Percentiles rank a stretch among this genome's conserved stretches.
These are phyloP conservation scores for Fusarium luffae DNA, from an alignment of 2,329 filamentous ascomycete species.

Conservation along the genomic window DNA sequence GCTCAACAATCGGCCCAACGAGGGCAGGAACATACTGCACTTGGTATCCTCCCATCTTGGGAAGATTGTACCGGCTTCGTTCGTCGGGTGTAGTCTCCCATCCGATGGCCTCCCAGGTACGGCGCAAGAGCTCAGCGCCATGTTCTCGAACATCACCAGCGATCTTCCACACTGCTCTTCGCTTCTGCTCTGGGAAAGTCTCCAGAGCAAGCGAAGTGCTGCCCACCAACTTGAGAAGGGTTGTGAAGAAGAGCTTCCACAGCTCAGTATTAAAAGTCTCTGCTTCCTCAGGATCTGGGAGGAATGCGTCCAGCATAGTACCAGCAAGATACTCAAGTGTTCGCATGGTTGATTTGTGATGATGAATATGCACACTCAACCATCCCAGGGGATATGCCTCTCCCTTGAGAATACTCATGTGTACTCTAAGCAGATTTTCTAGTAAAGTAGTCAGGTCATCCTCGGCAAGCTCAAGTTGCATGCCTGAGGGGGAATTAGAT, in stretches of 20 bases:
- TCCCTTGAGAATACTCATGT: conserved; percentile 88
- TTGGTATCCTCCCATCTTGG: conserved; percentile 93
- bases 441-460: conserved; percentile 80
- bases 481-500: conserved; percentile 75
- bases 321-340: conserved; percentile 84
- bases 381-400: conserved; percentile 90
- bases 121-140: conserved; percentile 84
- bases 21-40: conserved; percentile 96
- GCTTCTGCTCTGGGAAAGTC: conserved; percentile 96
- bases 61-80: conserved; percentile 77
- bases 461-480: conserved; percentile 79
- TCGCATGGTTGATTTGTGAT: conserved; percentile 89
- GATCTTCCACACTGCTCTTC: conserved; percentile 97
- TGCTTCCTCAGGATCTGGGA: conserved; percentile 90
- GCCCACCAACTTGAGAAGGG: conserved; percentile 87
- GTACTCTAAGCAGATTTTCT: conserved; percentile 82
- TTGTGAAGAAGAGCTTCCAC: conserved; percentile 94
- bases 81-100: conserved; percentile 93
- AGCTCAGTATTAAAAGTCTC: conserved; percentile 92
- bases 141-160: conserved; percentile 94
- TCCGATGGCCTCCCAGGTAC: conserved; percentile 94
- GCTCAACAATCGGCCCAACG: conserved; percentile 89
- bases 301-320: conserved; percentile 82
- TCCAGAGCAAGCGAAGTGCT: conserved; percentile 91
- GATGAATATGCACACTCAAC: conserved; percentile 93